A percentile compares a stretch with the other conserved stretches of the same genome.
Conservation (phyloP, 1,139 yeast genomes). For the Geotrichum histeridarum region DNA sequence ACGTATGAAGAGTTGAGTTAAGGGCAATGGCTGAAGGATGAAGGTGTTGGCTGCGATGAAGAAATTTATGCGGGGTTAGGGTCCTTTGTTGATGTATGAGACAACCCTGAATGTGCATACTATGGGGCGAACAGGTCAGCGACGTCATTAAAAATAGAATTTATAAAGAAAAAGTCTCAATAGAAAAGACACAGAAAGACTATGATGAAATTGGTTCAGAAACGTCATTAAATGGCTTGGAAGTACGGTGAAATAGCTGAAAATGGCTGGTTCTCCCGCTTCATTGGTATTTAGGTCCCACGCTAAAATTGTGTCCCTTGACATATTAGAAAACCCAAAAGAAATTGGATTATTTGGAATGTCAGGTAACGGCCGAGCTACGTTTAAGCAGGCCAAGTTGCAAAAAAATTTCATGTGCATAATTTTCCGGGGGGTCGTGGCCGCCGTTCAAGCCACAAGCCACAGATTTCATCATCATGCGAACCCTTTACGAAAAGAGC, state of each 20-base stretch:
- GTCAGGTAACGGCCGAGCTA: too few species aligned
- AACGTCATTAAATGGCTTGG: too few species aligned
- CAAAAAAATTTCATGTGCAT: neutral
- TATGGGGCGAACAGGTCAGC: neutral
- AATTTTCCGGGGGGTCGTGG: neutral
- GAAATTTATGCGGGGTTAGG: neutral
- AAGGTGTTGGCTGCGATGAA: neutral
- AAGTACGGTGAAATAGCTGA: too few species aligned
- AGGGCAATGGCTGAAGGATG: too few species aligned
- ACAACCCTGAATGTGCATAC: neutral
- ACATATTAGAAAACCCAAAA: too few species aligned
- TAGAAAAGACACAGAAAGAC: neutral
- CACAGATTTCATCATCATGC: neutral
- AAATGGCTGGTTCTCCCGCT: too few species aligned
- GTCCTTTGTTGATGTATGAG: neutral
- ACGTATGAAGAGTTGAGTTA: neutral
- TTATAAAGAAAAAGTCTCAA: neutral
- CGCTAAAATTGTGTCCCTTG: too few species aligned
- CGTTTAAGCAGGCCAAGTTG: too few species aligned
- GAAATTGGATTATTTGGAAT: too few species aligned
- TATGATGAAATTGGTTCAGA: neutral
- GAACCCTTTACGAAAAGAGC: neutral
- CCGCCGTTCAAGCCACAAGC: slow-evolving; percentile 3
- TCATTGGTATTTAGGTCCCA: too few species aligned
- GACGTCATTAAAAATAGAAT: neutral